Conservation (phyloP, 129 eudicot species). For the Helianthus tuberosus region DNA sequence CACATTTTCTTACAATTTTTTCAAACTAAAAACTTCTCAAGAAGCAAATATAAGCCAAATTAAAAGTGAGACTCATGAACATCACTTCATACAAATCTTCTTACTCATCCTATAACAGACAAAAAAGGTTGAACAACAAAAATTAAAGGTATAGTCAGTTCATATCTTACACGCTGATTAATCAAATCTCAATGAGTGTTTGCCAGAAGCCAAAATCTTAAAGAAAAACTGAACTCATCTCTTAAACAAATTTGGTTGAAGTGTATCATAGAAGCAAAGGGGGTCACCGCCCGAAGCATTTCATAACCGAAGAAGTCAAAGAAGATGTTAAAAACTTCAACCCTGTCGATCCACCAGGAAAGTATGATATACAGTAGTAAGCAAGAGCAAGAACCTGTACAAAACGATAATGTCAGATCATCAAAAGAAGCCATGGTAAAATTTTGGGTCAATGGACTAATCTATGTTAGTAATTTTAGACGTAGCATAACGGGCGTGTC, state of each 20-base stretch:
- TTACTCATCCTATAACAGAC: no score
- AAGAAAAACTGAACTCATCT: constrained; percentile 16
- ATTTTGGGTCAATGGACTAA: neutral
- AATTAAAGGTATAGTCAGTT: neutral
- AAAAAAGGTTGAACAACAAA: neutral
- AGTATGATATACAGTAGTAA: constrained; percentile 87
- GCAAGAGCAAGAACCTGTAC: constrained; percentile 84
- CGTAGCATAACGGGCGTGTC: neutral
- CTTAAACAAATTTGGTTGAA: constrained; percentile 9
- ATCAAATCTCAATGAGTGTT: neutral
- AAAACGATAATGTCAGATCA: constrained; percentile 13
- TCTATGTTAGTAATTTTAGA: neutral
- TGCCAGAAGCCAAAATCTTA: constrained; percentile 11
- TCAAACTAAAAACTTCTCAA: no score
- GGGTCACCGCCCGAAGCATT: constrained; percentile 84
- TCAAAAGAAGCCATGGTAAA: neutral
- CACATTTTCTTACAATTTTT: neutral
- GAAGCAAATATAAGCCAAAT: no score
- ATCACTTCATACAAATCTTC: neutral
- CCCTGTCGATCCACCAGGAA: constrained; percentile 96
- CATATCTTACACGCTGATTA: constrained; percentile 18
- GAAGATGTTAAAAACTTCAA: constrained; percentile 82
- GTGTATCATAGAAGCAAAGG: neutral
- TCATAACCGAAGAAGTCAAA: constrained; percentile 62
- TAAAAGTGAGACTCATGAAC: no score